Evolutionary conservation across 257 asterid genomes (phyloP).

Genomic region (Ilex asprella): DNA sequence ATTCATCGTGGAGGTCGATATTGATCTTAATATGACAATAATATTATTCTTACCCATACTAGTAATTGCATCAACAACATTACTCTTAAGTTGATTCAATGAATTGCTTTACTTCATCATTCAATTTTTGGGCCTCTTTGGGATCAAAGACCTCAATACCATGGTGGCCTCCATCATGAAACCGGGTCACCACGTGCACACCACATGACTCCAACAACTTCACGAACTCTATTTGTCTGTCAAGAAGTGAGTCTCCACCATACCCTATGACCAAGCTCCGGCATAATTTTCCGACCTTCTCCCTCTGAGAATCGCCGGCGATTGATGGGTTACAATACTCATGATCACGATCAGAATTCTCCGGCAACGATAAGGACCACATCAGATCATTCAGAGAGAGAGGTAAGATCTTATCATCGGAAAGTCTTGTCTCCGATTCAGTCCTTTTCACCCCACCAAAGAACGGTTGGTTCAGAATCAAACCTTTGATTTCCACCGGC

Average conservation of each 20-base stretch:
- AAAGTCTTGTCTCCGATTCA: constrained; percentile 34
- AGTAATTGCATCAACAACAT: too few species aligned
- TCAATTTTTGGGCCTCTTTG: constrained; percentile 5
- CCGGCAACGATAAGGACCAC: constrained; percentile 44
- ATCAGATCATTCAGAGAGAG: constrained; percentile 19
- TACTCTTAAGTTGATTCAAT: background rate
- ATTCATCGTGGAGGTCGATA: too few species aligned
- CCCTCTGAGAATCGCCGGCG: constrained; percentile 1
- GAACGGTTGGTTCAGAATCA: constrained; percentile 51
- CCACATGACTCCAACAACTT: constrained; percentile 26
- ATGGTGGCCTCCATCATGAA: constrained; percentile 34
- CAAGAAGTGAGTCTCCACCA: constrained; percentile 38
- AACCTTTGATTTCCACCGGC: constrained; percentile 47
- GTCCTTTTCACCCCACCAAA: constrained; percentile 54
- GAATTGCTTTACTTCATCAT: constrained; percentile 14
- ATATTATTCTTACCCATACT: too few species aligned
- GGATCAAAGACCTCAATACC: constrained; percentile 30
- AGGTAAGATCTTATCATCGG: constrained; percentile 9
- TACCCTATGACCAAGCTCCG: constrained; percentile 25
- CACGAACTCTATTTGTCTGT: constrained; percentile 26
- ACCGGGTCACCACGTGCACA: constrained; percentile 18
- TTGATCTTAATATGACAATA: too few species aligned
- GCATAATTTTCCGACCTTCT: constrained; percentile 17
- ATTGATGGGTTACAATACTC: constrained; percentile 33
- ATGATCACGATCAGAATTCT: constrained; percentile 38